phyloP scores from a whole-genome alignment of 306 rosid species.

The Spatholobus suberectus region DNA sequence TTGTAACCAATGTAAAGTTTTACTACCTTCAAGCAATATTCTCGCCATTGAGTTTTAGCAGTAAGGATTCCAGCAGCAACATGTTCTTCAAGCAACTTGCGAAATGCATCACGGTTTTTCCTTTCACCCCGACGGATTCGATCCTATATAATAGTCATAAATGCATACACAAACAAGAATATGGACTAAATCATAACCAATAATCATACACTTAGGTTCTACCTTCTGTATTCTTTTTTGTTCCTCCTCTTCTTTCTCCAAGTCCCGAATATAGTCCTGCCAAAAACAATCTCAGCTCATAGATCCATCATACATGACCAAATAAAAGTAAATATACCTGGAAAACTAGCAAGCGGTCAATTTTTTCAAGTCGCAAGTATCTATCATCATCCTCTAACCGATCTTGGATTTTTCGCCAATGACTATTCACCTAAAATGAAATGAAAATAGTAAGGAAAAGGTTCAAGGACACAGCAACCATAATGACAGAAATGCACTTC shows the following conservation, averaged over 20 bases:
- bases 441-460: neutral
- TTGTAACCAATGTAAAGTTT: constrained; percentile 14
- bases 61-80: constrained; percentile 69
- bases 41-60: constrained; percentile 89
- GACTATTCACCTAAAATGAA: constrained; percentile 75
- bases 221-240: constrained; percentile 88
- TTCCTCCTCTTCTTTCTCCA: constrained; percentile 97
- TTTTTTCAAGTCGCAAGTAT: constrained; percentile 85
- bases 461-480: constrained; percentile 30
- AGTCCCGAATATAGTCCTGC: constrained; percentile 95
- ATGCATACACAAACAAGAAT: constrained; percentile 28
- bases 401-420: constrained; percentile 97
- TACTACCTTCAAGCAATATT: constrained; percentile 86
- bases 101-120: constrained; percentile 96
- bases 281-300: constrained; percentile 46
- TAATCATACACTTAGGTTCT: constrained; percentile 23
- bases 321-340: constrained; percentile 62
- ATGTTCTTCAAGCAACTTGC: constrained; percentile 89
- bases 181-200: constrained; percentile 32
- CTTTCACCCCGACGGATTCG: constrained; percentile 82
- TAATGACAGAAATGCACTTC: constrained; percentile 21
- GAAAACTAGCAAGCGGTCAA: constrained; percentile 90
- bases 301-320: constrained; percentile 36
- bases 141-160: constrained; percentile 56
- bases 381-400: constrained; percentile 98